Evolutionary conservation across 805 yeast species (phyloP), one percentile per base, ranked within the genome.

Genomic region (Hanseniaspora vineae): DNA sequence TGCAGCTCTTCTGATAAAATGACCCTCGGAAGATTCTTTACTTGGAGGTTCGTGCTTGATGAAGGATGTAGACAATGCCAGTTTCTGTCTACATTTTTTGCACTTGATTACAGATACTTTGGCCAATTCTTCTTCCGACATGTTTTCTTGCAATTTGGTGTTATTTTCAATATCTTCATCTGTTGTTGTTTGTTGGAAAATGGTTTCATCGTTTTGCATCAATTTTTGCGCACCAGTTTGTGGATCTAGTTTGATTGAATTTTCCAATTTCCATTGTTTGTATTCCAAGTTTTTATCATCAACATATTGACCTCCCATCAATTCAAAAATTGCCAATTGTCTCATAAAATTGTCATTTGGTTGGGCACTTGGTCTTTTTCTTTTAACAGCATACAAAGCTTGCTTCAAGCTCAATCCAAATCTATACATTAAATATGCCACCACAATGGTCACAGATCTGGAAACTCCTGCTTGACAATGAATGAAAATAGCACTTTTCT

Each of bases 391-490:
- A 64, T 82, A 80, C 8, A 85, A 55, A 0, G 96, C 84, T 52
- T 78, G 79, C 14, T 73, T 68, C 15, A 76, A 65, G 12, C 68
- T 65, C 56, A 87, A 69, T 1, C 77, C 72, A 61, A 82, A 71
- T 45, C 88, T 68, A 59, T 79, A 75, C 96, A 92, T 90, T 42
- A 89, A 76, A 61, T 86, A 95, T 0, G 97, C 95, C 44, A 85
- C 78, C 35, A 81, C 80, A 14, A 88, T 81, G 0, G 97, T 80
- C 0, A 84, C 90, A 5, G 96, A 84, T 53, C 98, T 71, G 1
- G 96, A 87, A 31, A 86, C 85, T 1, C 98, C 98, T 31, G 95
- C 97, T 50, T 90, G 85, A 62, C 95, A 85, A 59, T 83, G 86
- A 11, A 83, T 76, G 50, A 78, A 68, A 1, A 75, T 66, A n/a